These are phyloP conservation scores for Mycena crocata DNA, from an alignment of 768 basidiomycete species.

Conservation along the genomic window DNA sequence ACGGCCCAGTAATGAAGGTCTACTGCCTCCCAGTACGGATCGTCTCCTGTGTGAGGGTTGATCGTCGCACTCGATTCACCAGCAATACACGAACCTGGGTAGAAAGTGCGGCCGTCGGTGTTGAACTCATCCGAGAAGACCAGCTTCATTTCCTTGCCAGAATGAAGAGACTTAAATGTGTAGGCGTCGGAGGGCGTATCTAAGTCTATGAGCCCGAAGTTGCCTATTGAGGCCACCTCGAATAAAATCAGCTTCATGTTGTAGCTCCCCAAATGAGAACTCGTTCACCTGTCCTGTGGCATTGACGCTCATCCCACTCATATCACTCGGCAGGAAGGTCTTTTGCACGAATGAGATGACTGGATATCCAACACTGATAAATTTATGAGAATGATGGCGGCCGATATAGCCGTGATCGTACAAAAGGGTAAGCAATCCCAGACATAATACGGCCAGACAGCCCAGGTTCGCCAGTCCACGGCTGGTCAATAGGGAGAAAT, in stretches of 20 bases:
- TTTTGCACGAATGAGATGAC: constrained; percentile 61
- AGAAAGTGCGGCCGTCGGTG: constrained; percentile 81
- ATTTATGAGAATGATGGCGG: background rate
- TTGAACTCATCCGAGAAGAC: constrained; percentile 92
- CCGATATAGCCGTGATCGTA: constrained; percentile 38
- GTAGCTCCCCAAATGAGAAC: constrained; percentile 26
- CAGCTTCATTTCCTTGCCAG: constrained; percentile 67
- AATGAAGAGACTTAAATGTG: constrained; percentile 61
- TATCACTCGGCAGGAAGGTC: constrained; percentile 57
- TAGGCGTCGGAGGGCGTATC: constrained; percentile 75
- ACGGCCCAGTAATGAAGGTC: constrained; percentile 38
- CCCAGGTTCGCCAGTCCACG: constrained; percentile 10
- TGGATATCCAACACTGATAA: constrained; percentile 68
- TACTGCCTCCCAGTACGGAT: constrained; percentile 70
- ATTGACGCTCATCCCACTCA: constrained; percentile 67
- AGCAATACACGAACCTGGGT: constrained; percentile 49
- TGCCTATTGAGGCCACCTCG: constrained; percentile 21
- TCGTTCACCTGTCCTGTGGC: constrained; percentile 71
- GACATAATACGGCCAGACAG: constrained; percentile 59
- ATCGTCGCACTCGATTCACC: background rate
- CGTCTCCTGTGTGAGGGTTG: constrained; percentile 54
- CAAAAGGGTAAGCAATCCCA: constrained; percentile 72
- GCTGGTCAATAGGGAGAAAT: constrained; percentile 48
- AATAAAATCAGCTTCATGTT: background rate
- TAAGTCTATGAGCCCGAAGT: constrained; percentile 63